Evolutionary conservation across 345 rosid species (phyloP), one percentile per base, ranked within the genome.

Genomic region (Gossypium thurberi): DNA sequence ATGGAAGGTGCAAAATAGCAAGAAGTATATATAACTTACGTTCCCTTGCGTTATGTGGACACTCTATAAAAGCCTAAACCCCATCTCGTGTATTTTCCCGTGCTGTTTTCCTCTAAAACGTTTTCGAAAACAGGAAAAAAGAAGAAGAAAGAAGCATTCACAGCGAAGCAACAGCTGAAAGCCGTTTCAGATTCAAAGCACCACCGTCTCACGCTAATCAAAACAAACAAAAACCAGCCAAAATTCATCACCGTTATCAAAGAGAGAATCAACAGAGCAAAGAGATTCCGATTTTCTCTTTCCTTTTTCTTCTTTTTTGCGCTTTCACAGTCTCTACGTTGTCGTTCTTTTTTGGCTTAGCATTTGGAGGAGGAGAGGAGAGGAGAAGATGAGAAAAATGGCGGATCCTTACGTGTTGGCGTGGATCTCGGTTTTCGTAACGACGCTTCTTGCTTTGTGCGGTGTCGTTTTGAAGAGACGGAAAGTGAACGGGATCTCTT

Each of bases 391-490:
- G 50, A 26, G n/a, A 65, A 8, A n/a, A 64, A 80, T 74, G 85
- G 74, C 77, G 85, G 87, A 88, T 71, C 74, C 69, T 50, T 83
- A 64, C 33, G 60, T 74, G 60, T 80, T 75, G 79, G 85, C 81
- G 53, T 85, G 84, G 81, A 72, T 89, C 78, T 72, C 75, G 14
- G 77, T 76, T 12, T 64, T 84, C 17, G 62, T 79, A 63, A 57
- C 85, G 14, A 6, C 78, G 1, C 77, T 84, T 28, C 43, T 84
- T n/a, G 83, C 84, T 40, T 70, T 86, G 2, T 80, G 75, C 67
- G 78, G 69, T 50, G 56, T 85, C 9, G 74, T 76, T n/a, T 15
- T 76, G 0, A 86, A 44, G 52, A 52, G 72, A 77, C 69, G 50
- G 37, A 40, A 18, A 58, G 59, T 21, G 10, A 63, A 59, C n/a